Percentiles rank a stretch among this genome's conserved stretches.
Evolutionary conservation across 257 asterid genomes (phyloP).

Genomic region (Coffea canephora): DNA sequence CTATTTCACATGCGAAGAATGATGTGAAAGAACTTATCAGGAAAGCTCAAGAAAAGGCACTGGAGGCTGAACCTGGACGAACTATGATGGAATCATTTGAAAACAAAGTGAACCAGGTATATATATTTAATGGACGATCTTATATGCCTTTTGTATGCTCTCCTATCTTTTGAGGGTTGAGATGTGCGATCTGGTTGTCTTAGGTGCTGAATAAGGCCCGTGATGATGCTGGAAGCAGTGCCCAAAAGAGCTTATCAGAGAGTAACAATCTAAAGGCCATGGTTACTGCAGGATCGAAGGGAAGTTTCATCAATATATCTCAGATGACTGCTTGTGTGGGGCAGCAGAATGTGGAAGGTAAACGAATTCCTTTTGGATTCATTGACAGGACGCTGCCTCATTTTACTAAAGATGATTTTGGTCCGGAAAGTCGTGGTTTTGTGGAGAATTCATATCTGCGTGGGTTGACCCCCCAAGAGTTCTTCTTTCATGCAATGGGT

Average conservation of each 20-base stretch:
- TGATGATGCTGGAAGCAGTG: slow-evolving; percentile 99
- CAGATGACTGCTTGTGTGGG: slow-evolving; percentile 99
- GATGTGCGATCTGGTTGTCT: slow-evolving; percentile 15
- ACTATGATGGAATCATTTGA: slow-evolving; percentile 97
- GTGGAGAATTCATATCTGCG: slow-evolving; percentile 97
- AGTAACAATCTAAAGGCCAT: slow-evolving; percentile 97
- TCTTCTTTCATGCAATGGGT: slow-evolving; percentile 99
- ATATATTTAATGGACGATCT: neutral
- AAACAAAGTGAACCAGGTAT: slow-evolving; percentile 95
- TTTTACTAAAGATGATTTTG: slow-evolving; percentile 86
- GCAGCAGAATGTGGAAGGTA: slow-evolving; percentile 99
- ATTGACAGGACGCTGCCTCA: slow-evolving; percentile 90
- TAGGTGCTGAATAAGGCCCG: slow-evolving; percentile 99
- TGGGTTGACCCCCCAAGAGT: slow-evolving; percentile 96
- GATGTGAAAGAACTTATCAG: slow-evolving; percentile 87
- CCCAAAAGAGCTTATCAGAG: slow-evolving; percentile 94
- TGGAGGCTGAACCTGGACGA: slow-evolving; percentile 99
- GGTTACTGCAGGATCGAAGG: slow-evolving; percentile 99
- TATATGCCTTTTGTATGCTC: neutral
- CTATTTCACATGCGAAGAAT: slow-evolving; percentile 81
- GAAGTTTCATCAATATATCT: slow-evolving; percentile 97
- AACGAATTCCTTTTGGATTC: slow-evolving; percentile 97
- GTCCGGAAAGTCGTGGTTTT: slow-evolving; percentile 99
- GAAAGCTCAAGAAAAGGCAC: slow-evolving; percentile 61
- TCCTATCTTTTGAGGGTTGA: slow-evolving; percentile 7